Percentiles rank a stretch among this genome's conserved stretches.
These are phyloP conservation scores for Strigomonas oncopelti DNA, from an alignment of 208 protist genomes.

Conservation along the genomic window DNA sequence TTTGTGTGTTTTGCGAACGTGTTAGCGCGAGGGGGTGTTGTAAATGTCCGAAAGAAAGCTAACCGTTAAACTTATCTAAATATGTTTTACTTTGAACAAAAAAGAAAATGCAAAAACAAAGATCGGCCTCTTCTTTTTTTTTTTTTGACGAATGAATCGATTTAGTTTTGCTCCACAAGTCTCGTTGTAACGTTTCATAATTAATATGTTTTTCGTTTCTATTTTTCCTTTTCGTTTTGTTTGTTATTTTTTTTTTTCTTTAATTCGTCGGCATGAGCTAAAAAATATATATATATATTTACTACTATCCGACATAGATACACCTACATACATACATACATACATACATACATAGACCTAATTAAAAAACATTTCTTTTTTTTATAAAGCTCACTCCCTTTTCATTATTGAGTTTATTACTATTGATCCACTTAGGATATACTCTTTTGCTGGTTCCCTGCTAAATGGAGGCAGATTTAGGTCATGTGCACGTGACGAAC, in stretches of 20 bases:
- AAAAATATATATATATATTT: neutral
- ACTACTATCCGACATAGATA: neutral
- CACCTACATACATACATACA: neutral
- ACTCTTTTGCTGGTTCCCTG: neutral
- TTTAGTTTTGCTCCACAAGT: neutral
- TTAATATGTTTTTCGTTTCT: neutral
- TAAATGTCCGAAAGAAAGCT: neutral
- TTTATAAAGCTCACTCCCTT: neutral
- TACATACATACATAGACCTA: constrained; percentile 2
- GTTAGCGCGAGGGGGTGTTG: no score
- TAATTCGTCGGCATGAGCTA: neutral
- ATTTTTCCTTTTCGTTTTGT: constrained; percentile 12
- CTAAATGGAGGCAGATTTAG: constrained; percentile 72
- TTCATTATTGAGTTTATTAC: neutral
- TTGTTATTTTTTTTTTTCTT: constrained; percentile 7
- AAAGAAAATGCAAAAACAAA: no score
- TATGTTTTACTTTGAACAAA: no score
- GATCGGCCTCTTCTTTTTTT: neutral
- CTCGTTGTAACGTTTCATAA: neutral
- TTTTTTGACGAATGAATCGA: neutral
- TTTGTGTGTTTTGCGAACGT: neutral
- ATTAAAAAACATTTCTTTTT: constrained; percentile 1
- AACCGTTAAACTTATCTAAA: no score
- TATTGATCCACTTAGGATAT: neutral
- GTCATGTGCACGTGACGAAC: constrained; percentile 80